phyloP scores from a whole-genome alignment of 495 filamentous ascomycete species.

The Penicillium pulvis region DNA sequence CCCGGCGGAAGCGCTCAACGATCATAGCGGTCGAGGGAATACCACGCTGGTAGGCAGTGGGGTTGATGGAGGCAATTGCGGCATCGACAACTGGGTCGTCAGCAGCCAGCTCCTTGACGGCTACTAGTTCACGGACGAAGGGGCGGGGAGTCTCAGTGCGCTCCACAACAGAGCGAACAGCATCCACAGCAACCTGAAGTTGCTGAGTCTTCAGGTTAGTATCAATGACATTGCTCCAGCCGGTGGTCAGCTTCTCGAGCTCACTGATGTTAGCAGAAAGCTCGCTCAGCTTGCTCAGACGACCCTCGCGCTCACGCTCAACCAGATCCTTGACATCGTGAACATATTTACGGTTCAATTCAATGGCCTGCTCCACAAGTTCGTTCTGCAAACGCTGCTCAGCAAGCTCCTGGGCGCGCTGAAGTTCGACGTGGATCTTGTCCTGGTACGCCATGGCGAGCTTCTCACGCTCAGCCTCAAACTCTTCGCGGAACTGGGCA shows the following conservation, averaged over 20 bases:
- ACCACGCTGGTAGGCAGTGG: slow-evolving; percentile 88
- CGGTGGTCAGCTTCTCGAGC: slow-evolving; percentile 79
- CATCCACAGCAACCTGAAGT: slow-evolving; percentile 91
- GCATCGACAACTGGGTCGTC: slow-evolving; percentile 84
- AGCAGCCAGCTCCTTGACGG: slow-evolving; percentile 85
- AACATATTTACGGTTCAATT: slow-evolving; percentile 81
- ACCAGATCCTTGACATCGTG: slow-evolving; percentile 77
- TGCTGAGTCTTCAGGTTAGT: slow-evolving; percentile 90
- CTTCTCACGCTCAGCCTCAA: slow-evolving; percentile 82
- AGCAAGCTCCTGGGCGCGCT: slow-evolving; percentile 69
- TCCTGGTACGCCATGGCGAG: slow-evolving; percentile 73
- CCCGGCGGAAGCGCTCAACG: slow-evolving; percentile 92
- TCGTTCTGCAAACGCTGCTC: slow-evolving; percentile 81
- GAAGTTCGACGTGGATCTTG: slow-evolving; percentile 74
- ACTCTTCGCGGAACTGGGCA: slow-evolving; percentile 79
- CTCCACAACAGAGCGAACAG: slow-evolving; percentile 79
- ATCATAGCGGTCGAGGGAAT: slow-evolving; percentile 81
- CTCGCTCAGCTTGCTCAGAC: slow-evolving; percentile 81
- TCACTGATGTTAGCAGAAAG: slow-evolving; percentile 74
- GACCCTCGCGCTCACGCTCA: slow-evolving; percentile 83
- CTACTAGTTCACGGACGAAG: slow-evolving; percentile 87
- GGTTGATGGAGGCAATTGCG: slow-evolving; percentile 92
- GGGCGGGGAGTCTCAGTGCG: slow-evolving; percentile 73
- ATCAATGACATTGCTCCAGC: slow-evolving; percentile 87
- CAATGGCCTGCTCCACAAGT: slow-evolving; percentile 87